Evolutionary conservation across 257 asterid genomes (phyloP).

Genomic region (Osmanthus fragrans): DNA sequence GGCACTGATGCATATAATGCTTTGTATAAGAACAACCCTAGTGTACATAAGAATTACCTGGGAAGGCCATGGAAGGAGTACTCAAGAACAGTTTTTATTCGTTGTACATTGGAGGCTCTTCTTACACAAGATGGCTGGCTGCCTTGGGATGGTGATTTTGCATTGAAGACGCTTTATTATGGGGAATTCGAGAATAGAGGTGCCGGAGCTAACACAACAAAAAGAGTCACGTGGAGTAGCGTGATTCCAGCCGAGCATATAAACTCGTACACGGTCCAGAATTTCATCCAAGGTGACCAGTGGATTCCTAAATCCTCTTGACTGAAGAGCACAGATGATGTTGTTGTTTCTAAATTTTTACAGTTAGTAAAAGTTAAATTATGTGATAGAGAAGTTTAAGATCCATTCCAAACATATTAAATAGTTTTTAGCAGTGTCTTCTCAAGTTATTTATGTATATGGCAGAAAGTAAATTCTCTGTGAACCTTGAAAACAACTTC

Average conservation of each 20-base stretch:
- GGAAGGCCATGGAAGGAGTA: conserved; percentile 70
- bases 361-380: neutral
- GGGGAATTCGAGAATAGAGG: conserved; percentile 45
- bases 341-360: neutral
- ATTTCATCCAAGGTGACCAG: conserved; percentile 51
- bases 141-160: conserved; percentile 53
- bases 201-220: conserved; percentile 25
- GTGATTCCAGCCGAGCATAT: conserved; percentile 35
- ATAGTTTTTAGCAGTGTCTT: neutral
- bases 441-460: neutral
- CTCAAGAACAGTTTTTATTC: conserved; percentile 43
- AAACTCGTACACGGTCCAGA: conserved; percentile 33
- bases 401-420: neutral
- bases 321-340: neutral
- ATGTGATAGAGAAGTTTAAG: neutral
- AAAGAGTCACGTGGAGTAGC: conserved; percentile 46
- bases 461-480: neutral
- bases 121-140: conserved; percentile 44
- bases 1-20: conserved; percentile 52
- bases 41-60: conserved; percentile 36
- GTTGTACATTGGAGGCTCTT: conserved; percentile 36
- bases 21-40: conserved; percentile 33
- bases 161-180: conserved; percentile 41
- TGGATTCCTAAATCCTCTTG: conserved; percentile 39
- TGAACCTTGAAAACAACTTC: neutral